Evolutionary conservation across 495 filamentous ascomycete species (phyloP), one percentile per base, ranked within the genome.

Genomic region (Niebla homalea): DNA sequence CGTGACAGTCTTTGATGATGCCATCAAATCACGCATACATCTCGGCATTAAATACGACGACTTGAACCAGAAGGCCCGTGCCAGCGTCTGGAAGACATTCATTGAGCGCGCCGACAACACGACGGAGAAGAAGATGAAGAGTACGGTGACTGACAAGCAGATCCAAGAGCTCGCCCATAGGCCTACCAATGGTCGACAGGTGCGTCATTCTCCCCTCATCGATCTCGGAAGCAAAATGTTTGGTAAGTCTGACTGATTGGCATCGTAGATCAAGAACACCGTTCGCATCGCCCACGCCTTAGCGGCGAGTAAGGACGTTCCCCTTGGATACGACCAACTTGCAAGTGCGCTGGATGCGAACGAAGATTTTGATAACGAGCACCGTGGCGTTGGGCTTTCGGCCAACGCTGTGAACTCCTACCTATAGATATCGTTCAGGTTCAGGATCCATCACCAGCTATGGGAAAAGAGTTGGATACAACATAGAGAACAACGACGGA

Each of bases 11-110:
- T 67, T 78, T 38, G 74, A 78, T 54, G 63, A 71, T 54, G 72
- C 73, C 1, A 71, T 78, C 56, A 66, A 68, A 50, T 73, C 70
- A 4, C 67, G 75, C 35, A 67, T 76, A 23, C 72, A 78, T 48
- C 60, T 76, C 25, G 58, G 51, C 11, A 46, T 67, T 21, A 55
- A 55, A 22, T 51, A 58, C 35, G 55, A 57, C 15, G 41, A 49
- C 5, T 32, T 60, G 23, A 55, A 56, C 42, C 50, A 44, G 29
- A 48, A 44, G 26, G 55, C 55, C 10, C 51, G 56, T 11, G 54
- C 43, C 21, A 55, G 57, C 36, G 48, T 60, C 19, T 60, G 57
- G 57, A 44, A 26, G 8, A 47, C 46, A 15, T 60, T 60, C 46
- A 44, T 60, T 2, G 42, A 51, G 16, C 50, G 52, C 15, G 52